Evolutionary conservation across 177 flowering plant genomes (phyloP).

Genomic region (Tripterygium wilfordii): DNA sequence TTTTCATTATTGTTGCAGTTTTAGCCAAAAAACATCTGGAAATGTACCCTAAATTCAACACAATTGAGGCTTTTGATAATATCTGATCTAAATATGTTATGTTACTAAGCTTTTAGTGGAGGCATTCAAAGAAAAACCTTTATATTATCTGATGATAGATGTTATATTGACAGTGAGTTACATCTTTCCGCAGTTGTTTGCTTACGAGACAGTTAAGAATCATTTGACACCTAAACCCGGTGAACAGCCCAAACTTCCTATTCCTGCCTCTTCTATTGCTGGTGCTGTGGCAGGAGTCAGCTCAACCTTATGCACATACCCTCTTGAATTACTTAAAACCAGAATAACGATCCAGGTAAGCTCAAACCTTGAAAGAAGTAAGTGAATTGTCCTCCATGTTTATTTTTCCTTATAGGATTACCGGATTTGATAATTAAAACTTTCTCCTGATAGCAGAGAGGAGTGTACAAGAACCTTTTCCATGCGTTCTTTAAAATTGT

Average conservation of each 20-base stretch:
- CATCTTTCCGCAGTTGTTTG: conserved; percentile 59
- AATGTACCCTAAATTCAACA: too few species aligned
- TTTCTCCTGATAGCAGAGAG: conserved; percentile 45
- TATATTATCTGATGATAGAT: not conserved
- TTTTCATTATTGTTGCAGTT: too few species aligned
- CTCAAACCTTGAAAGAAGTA: not conserved
- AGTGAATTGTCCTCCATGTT: too few species aligned
- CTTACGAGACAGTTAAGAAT: conserved; percentile 80
- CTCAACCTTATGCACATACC: conserved; percentile 80
- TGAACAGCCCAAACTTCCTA: conserved; percentile 48
- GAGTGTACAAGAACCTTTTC: conserved; percentile 52
- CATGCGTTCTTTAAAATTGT: conserved; percentile 80
- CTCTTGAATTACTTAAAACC: conserved; percentile 87
- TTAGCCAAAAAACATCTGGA: too few species aligned
- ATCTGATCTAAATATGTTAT: too few species aligned
- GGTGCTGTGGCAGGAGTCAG: conserved; percentile 90
- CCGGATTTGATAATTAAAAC: too few species aligned
- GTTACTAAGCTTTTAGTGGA: too few species aligned
- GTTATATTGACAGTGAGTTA: not conserved
- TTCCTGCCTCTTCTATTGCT: conserved; percentile 73
- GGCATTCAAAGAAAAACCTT: too few species aligned
- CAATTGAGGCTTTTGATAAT: too few species aligned
- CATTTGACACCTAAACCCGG: conserved; percentile 62
- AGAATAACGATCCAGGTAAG: conserved; percentile 83
- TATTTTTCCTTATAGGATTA: too few species aligned